Percentiles rank a stretch among this genome's conserved stretches.
These are phyloP conservation scores for Nissolia schottii DNA, from an alignment of 306 rosid species.

Conservation along the genomic window DNA sequence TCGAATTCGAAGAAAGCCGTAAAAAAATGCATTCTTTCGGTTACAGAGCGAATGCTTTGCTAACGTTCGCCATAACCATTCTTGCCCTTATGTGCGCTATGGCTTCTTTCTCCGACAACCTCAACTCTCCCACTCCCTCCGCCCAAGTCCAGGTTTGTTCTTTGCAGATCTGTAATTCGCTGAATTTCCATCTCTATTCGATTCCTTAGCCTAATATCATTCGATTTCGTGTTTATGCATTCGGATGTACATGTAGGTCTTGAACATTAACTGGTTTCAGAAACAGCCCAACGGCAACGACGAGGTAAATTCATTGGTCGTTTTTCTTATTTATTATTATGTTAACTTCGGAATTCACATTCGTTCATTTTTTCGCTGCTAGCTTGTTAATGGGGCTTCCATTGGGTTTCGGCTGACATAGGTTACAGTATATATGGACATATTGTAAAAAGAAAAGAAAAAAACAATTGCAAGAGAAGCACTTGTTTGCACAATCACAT, in stretches of 20 bases:
- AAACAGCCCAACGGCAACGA: slow-evolving; percentile 68
- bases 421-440: too few relatives aligned
- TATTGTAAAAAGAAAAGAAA: background rate
- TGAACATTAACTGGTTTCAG: slow-evolving; percentile 72
- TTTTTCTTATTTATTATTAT: too few relatives aligned
- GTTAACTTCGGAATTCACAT: background rate
- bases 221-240: background rate
- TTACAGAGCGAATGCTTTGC: slow-evolving; percentile 74
- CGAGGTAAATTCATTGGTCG: slow-evolving; percentile 39
- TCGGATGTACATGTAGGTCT: slow-evolving; percentile 39
- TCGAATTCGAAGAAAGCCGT: too few relatives aligned
- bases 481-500: background rate
- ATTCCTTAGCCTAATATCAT: slow-evolving; percentile 3
- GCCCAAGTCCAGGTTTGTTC: slow-evolving; percentile 62
- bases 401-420: background rate
- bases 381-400: background rate
- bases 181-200: background rate
- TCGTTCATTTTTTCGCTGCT: background rate
- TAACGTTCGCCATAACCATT: slow-evolving; percentile 76
- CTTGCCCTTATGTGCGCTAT: slow-evolving; percentile 77
- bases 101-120: slow-evolving; percentile 73
- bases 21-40: slow-evolving; percentile 93
- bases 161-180: slow-evolving; percentile 32
- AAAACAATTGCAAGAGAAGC: background rate
- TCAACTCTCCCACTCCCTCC: slow-evolving; percentile 64